Base-by-base conservation (phyloP, 2,329 filamentous ascomycete genomes). In the Penicillium sp. region DNA sequence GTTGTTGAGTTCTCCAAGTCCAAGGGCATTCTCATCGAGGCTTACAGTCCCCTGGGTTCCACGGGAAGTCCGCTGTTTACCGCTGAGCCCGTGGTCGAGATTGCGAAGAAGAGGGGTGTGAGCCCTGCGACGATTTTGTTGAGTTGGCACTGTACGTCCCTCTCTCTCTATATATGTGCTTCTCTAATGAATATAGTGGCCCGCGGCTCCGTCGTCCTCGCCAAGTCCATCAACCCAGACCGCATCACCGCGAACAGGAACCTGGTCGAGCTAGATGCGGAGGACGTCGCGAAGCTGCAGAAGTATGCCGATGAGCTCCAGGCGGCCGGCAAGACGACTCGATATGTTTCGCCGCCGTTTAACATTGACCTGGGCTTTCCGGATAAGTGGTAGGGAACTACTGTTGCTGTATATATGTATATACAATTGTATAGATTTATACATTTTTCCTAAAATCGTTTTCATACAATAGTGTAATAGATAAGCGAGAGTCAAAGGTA, bases 311-410 rank as follows among this genome's bases (percentile, higher is more conserved):
- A 72, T 16, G 63, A 69, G 14, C 60, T 71, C 42, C 67, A 66
- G 8, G 66, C 68, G 40, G 69, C 56, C 48, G 70, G 71, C 43
- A 61, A 64, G 46, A 65, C 71, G 59, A 65, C 70, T 58, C 69
- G 73, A 50, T 89, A 83, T 60, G 84, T 89, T 33, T 88, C 86
- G 69, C 87, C 87, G 62, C 81, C 85, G 0, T 89, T 89, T 65
- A 84, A 84, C 2, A 73, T 87, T 49, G 78, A 86, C 65, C 86
- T 90, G 69, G 86, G 86, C 1, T 89, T 89, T 76, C 86, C 85
- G n/a, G 87, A 89, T 68, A 87, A 87, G 46, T 58, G 56, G 56
- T 58, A 38, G 24, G 14, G 30, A 14, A 35, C 9, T 8, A 35
- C 9, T 9, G n/a, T n/a, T 6, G 11, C 9, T 48, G 46, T 30